Conservation (phyloP, 2,329 filamentous ascomycete genomes). For the Epichloe gansuensis region DNA sequence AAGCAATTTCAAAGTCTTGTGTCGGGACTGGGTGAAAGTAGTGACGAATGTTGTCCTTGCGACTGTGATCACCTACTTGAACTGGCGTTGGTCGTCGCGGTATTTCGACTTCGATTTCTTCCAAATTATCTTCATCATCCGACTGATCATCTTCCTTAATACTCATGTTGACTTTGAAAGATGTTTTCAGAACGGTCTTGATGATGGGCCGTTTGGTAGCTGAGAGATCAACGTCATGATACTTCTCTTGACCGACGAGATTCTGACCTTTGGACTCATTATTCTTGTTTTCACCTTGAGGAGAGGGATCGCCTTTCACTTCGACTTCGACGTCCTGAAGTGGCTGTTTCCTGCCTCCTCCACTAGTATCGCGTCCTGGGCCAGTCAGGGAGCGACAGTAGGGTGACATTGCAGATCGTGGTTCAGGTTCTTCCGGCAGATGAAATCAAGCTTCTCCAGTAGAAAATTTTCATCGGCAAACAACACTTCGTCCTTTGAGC, state of each 20-base stretch:
- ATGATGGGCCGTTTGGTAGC: neutral
- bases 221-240: neutral
- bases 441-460: conserved; percentile 31
- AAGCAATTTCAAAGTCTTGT: conserved; percentile 21
- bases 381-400: neutral
- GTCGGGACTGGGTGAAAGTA: conserved; percentile 17
- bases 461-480: conserved; percentile 44
- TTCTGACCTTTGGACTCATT: neutral
- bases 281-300: neutral
- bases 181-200: conserved; percentile 16
- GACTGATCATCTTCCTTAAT: conserved; percentile 20
- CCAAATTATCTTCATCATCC: conserved; percentile 14
- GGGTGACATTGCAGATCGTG: neutral
- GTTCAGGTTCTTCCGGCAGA: conserved; percentile 31
- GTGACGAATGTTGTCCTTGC: conserved; percentile 16
- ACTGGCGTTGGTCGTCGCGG: conserved; percentile 6
- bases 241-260: neutral
- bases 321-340: neutral
- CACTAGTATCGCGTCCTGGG: neutral
- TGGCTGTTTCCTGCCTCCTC: neutral
- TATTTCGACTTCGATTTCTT: conserved; percentile 16
- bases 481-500: conserved; percentile 57
- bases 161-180: conserved; percentile 20
- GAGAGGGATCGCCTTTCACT: neutral
- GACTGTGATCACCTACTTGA: neutral